Conservation (phyloP, 139 green algal genomes). For the Diplosphaera chodatii region DNA sequence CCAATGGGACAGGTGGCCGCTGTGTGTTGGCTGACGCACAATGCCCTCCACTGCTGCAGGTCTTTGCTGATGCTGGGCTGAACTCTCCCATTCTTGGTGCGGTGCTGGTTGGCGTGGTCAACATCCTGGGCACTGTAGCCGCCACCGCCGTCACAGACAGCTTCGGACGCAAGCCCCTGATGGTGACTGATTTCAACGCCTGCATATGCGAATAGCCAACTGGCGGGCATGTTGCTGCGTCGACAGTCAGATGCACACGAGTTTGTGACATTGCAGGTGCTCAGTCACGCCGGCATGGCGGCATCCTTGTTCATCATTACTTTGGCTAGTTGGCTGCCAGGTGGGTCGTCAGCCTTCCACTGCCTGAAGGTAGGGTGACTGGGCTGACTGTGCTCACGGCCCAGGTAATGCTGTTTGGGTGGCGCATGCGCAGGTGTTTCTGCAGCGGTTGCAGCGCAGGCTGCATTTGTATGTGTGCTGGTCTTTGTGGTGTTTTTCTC, state of each 20-base stretch:
- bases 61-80: conserved; percentile 63
- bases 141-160: conserved; percentile 43
- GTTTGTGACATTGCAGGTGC: not conserved
- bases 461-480: conserved; percentile 36
- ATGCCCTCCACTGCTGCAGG: conserved; percentile 28
- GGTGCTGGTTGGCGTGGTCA: conserved; percentile 54
- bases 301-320: conserved; percentile 35
- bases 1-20: no score
- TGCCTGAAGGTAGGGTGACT: no score
- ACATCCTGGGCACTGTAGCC: conserved; percentile 43
- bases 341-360: no score
- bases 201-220: no score
- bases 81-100: conserved; percentile 46
- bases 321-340: conserved; percentile 13
- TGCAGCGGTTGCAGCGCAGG: no score
- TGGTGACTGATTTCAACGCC: no score
- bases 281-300: conserved; percentile 58
- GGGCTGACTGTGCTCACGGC: no score
- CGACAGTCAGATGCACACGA: no score
- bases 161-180: conserved; percentile 36
- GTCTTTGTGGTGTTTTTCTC: conserved; percentile 62
- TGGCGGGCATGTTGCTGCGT: no score
- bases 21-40: no score
- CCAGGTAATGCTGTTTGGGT: no score
- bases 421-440: not conserved